These are phyloP conservation scores for Exobasidium rhododendri DNA, from an alignment of 1,284 basidiomycete species.

Conservation along the genomic window DNA sequence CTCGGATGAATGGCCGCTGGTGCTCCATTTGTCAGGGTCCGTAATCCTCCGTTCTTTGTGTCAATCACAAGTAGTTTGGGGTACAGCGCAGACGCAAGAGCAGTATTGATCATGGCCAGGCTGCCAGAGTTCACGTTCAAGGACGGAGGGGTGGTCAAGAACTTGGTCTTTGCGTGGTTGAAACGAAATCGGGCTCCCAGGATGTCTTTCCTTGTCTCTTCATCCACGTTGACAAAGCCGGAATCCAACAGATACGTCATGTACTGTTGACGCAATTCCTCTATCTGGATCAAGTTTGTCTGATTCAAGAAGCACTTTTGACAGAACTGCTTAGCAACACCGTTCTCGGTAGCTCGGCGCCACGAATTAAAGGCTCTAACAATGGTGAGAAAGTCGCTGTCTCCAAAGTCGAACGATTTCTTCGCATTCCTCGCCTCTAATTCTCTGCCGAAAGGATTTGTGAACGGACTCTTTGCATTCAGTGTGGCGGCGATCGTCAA, in stretches of 20 bases:
- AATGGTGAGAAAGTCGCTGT: slow-evolving; percentile 88
- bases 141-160: slow-evolving; percentile 68
- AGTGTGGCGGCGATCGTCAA: slow-evolving; percentile 87
- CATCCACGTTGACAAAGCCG: slow-evolving; percentile 72
- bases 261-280: slow-evolving; percentile 92
- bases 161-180: slow-evolving; percentile 57
- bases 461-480: slow-evolving; percentile 88
- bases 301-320: slow-evolving; percentile 79
- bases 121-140: slow-evolving; percentile 68
- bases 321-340: slow-evolving; percentile 64
- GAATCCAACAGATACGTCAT: slow-evolving; percentile 77
- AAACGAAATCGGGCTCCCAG: slow-evolving; percentile 62
- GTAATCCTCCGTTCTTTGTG: slow-evolving; percentile 61
- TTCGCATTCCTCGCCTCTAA: slow-evolving; percentile 83
- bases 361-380: slow-evolving; percentile 87
- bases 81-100: slow-evolving; percentile 81
- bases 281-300: slow-evolving; percentile 89
- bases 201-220: slow-evolving; percentile 68
- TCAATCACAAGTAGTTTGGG: slow-evolving; percentile 84
- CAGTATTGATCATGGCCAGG: slow-evolving; percentile 70
- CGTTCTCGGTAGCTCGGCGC: slow-evolving; percentile 72
- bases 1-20: slow-evolving; percentile 76
- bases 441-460: slow-evolving; percentile 79
- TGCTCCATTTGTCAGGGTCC: slow-evolving; percentile 84
- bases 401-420: slow-evolving; percentile 66